Percentiles rank a stretch among this genome's conserved stretches.
Conservation (phyloP, 768 basidiomycete genomes). For the Tephrocybe sp. region DNA sequence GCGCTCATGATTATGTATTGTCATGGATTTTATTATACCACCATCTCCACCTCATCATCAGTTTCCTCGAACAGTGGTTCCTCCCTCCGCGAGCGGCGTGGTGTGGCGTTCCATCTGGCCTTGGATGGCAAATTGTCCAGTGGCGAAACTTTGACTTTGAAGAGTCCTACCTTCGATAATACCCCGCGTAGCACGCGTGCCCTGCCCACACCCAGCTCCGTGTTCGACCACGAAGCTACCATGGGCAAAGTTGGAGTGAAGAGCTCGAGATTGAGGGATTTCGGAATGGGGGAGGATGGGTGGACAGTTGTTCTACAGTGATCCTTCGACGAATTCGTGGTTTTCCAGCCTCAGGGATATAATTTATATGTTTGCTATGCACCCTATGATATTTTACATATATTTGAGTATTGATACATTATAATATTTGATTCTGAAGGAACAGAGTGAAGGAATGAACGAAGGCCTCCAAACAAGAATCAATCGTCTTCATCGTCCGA, state of each 20-base stretch:
- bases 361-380: too few relatives aligned
- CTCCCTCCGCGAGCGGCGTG: slow-evolving; percentile 16
- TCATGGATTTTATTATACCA: too few relatives aligned
- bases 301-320: slow-evolving; percentile 12
- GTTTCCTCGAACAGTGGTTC: neutral
- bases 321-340: too few relatives aligned
- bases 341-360: too few relatives aligned
- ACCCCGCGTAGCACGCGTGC: slow-evolving; percentile 15
- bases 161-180: slow-evolving; percentile 1
- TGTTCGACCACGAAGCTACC: slow-evolving; percentile 4
- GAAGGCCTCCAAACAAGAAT: too few relatives aligned
- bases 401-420: too few relatives aligned
- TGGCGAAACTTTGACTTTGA: neutral
- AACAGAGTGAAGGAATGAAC: too few relatives aligned
- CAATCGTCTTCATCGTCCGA: slow-evolving; percentile 31
- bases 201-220: slow-evolving; percentile 4
- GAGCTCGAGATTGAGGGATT: slow-evolving; percentile 16
- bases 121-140: neutral
- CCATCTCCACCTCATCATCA: slow-evolving; percentile 6
- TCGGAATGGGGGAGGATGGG: slow-evolving; percentile 18
- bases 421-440: too few relatives aligned
- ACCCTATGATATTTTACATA: too few relatives aligned
- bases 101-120: slow-evolving; percentile 15
- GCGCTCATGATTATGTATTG: too few relatives aligned
- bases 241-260: slow-evolving; percentile 12